Conservation (phyloP, 139 green algal species). For the Chlamydomonas eustigma region DNA sequence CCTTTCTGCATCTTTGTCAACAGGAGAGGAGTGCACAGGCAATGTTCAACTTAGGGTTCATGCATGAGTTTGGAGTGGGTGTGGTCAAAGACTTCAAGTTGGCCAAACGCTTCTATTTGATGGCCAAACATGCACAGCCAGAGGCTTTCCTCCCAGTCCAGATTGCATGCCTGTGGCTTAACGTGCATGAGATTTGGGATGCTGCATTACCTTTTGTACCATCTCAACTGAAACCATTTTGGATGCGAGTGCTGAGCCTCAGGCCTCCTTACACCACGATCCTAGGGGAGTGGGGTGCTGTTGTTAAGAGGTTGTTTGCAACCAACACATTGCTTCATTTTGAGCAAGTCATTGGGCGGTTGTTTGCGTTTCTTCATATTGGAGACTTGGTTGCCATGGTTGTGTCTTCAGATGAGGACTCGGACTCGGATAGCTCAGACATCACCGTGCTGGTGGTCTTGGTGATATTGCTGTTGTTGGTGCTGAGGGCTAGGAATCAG, state of each 20-base stretch:
- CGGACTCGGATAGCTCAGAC: not conserved
- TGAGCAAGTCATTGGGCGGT: conserved; percentile 3
- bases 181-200: conserved; percentile 33
- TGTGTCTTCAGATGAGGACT: not conserved
- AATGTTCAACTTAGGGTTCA: conserved; percentile 92
- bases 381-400: not conserved
- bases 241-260: conserved; percentile 13
- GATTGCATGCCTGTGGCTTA: conserved; percentile 39
- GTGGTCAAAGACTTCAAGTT: conserved; percentile 57
- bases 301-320: conserved; percentile 1
- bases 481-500: conserved; percentile 13
- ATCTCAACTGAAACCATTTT: not conserved
- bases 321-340: not conserved
- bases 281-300: conserved; percentile 14
- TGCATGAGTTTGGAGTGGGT: conserved; percentile 87
- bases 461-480: not conserved
- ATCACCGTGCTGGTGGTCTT: conserved; percentile 1
- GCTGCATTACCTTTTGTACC: conserved; percentile 17
- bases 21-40: conserved; percentile 63
- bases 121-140: conserved; percentile 38
- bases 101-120: conserved; percentile 62
- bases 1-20: no score
- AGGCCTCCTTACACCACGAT: conserved; percentile 26
- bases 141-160: conserved; percentile 39
- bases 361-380: not conserved